These are phyloP conservation scores for Neolecta irregularis DNA, from an alignment of 1,139 yeast species.

Conservation along the genomic window DNA sequence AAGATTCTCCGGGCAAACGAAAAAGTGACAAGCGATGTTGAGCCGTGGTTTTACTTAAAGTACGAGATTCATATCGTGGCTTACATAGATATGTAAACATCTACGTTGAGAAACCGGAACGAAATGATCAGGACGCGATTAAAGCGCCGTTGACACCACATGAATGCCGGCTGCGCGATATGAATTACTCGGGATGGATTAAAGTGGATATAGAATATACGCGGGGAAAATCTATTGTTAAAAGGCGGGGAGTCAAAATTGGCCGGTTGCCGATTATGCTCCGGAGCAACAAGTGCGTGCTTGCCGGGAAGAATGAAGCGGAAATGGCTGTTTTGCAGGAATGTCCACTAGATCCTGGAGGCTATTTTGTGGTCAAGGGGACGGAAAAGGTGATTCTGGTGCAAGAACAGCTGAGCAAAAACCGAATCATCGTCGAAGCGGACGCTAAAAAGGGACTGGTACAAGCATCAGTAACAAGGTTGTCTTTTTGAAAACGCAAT, in stretches of 20 bases:
- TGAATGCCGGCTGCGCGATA: slow-evolving; percentile 86
- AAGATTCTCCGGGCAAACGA: slow-evolving; percentile 88
- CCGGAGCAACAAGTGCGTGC: slow-evolving; percentile 76
- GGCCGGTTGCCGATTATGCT: slow-evolving; percentile 98
- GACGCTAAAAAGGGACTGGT: slow-evolving; percentile 89
- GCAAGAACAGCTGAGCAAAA: slow-evolving; percentile 91
- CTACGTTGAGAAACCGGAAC: slow-evolving; percentile 47
- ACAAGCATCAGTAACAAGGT: slow-evolving; percentile 83
- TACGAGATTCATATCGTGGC: neutral
- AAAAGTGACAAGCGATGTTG: slow-evolving; percentile 78
- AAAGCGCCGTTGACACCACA: slow-evolving; percentile 57
- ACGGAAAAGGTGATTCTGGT: slow-evolving; percentile 93
- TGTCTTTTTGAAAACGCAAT: neutral
- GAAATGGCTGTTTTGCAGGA: slow-evolving; percentile 83
- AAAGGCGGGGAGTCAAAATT: slow-evolving; percentile 79
- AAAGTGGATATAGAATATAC: slow-evolving; percentile 95
- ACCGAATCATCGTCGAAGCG: slow-evolving; percentile 94
- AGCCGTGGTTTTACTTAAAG: slow-evolving; percentile 86
- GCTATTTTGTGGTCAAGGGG: slow-evolving; percentile 93
- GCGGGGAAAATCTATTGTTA: slow-evolving; percentile 78
- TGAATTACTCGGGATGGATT: slow-evolving; percentile 91
- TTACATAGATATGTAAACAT: slow-evolving; percentile 53
- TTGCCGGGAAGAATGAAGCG: slow-evolving; percentile 59
- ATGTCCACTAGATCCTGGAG: slow-evolving; percentile 98
- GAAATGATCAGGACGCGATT: slow-evolving; percentile 38